phyloP scores from a whole-genome alignment of 495 filamentous ascomycete species.

The Aspergillus ostianus region DNA sequence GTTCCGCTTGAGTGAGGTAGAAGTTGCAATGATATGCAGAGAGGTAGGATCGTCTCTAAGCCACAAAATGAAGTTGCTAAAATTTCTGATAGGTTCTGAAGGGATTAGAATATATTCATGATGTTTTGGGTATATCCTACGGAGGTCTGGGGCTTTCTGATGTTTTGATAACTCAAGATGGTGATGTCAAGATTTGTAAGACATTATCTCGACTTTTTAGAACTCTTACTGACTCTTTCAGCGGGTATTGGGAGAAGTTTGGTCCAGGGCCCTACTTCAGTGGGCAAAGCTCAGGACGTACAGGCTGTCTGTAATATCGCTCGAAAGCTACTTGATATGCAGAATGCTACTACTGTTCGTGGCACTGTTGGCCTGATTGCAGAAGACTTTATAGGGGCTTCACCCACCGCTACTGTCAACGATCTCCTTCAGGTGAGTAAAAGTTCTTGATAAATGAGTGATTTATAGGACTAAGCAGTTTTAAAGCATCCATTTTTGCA shows the following conservation, averaged over 20 bases:
- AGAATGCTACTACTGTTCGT: background rate
- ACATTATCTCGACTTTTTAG: background rate
- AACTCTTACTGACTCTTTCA: background rate
- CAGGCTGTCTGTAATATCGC: constrained; percentile 8
- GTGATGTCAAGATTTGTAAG: constrained; percentile 8
- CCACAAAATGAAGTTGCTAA: background rate
- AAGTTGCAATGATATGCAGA: constrained; percentile 11
- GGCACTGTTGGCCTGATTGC: constrained; percentile 9
- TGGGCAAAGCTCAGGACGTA: constrained; percentile 9
- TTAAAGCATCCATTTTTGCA: constrained; percentile 9
- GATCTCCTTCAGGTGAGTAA: constrained; percentile 10
- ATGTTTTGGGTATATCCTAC: constrained; percentile 9
- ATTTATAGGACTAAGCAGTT: constrained; percentile 2
- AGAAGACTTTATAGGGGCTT: constrained; percentile 6
- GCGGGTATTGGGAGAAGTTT: constrained; percentile 9
- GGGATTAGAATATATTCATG: constrained; percentile 8
- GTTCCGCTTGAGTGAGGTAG: constrained; percentile 6
- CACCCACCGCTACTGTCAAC: constrained; percentile 2
- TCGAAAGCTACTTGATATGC: constrained; percentile 2
- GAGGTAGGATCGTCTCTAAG: constrained; percentile 8
- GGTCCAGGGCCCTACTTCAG: background rate
- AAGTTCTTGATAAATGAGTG: background rate
- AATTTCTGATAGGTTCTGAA: constrained; percentile 5
- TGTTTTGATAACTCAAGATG: constrained; percentile 8
- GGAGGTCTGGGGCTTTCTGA: constrained; percentile 2